Conservation (phyloP, 176 grass and related monocot genomes). For the Otatea glauca region DNA sequence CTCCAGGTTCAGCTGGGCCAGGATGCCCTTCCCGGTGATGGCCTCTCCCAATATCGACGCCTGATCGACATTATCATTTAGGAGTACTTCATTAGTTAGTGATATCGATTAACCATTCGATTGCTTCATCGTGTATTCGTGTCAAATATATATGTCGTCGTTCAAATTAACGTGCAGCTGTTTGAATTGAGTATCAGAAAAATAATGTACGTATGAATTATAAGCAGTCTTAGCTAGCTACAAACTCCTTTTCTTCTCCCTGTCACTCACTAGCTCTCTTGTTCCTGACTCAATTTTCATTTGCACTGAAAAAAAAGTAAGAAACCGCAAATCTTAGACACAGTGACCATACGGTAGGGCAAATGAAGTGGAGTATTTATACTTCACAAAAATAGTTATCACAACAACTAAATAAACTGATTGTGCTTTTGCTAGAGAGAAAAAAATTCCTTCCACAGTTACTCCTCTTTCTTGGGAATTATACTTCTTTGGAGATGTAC, state of each 20-base stretch:
- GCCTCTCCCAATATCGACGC: conserved; percentile 96
- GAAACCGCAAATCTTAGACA: not conserved
- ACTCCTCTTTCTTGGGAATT: no score
- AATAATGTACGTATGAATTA: no score
- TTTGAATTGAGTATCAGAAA: not conserved
- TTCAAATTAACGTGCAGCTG: not conserved
- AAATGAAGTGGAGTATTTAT: not conserved
- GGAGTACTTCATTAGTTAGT: no score
- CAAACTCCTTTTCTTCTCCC: not conserved
- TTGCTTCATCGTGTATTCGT: no score
- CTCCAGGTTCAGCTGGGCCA: conserved; percentile 90
- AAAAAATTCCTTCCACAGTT: no score
- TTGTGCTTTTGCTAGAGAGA: no score
- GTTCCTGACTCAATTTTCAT: not conserved
- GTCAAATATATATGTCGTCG: not conserved
- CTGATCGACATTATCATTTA: conserved; percentile 26
- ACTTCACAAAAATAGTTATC: no score
- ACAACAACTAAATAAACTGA: no score
- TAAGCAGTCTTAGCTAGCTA: no score
- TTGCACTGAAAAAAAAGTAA: not conserved
- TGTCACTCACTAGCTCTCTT: not conserved
- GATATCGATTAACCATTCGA: not conserved
- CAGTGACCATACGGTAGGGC: not conserved
- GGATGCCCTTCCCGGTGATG: conserved; percentile 94
- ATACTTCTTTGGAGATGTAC: no score